Base-by-base conservation (phyloP, 176 grass and related monocot species). In the Carex pumila region DNA sequence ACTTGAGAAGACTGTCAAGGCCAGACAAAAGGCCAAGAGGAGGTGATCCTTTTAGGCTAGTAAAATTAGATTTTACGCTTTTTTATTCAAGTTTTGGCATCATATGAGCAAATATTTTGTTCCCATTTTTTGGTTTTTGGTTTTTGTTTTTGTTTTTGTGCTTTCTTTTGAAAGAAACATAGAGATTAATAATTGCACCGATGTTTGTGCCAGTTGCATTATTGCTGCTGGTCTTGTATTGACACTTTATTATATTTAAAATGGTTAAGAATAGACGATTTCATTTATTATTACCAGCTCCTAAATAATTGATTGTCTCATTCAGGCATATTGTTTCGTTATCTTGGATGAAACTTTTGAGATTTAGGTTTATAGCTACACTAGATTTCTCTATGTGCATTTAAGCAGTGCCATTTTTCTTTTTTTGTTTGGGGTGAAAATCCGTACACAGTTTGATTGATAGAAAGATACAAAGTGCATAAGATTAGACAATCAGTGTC, bases 1-100 rank as follows among this genome's bases (percentile, higher is more conserved):
- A 81, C 87, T 91, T 65, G 95, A 93, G 55, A 99, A 92, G 81
- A 91, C 88, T 17, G 93, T 87, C 9, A 95, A 95, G 91, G 89
- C 93, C 58, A 89, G 88, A 87, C 85, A 86, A 31, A 95, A 94
- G 80, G 72, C 90, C 13, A 84, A 87, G 86, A 95, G 67, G 84
- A 85, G 89, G 84, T 86, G 79, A 80, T 19, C 18, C 12, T 43
- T 65, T 54, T 19, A 65, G 79, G 50, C 34, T 64, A 49, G 79
- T 81, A 49, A 81, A 81, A 17, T 34, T 81, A 81, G 21, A 53
- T 30, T 53, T 54, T 54, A 54, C 37, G 47, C 67, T 49, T 67
- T 22, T 66, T 82, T 14, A 83, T 54, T 39, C 21, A 66, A 66
- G 5, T 83, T 65, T 83, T 83, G 61, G 81, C 25, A 39, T 7